Evolutionary conservation across 2,329 filamentous ascomycete genomes (phyloP).

Genomic region (Pseudogymnoascus sp.): DNA sequence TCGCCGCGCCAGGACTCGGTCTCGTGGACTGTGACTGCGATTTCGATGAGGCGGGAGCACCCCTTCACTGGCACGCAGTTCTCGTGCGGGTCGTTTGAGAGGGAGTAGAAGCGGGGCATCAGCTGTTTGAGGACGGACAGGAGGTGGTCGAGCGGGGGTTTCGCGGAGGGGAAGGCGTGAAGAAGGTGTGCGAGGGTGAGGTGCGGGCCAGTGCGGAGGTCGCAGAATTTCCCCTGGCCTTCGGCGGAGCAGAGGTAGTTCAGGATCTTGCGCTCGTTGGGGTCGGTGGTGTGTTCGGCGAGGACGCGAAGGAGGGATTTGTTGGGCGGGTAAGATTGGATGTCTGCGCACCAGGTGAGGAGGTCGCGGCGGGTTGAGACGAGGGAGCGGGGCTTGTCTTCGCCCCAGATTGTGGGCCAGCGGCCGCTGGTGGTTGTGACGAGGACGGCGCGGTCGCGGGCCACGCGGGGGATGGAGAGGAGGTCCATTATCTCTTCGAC

Average conservation of each 20-base stretch:
- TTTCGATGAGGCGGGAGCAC: slow-evolving; percentile 77
- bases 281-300: slow-evolving; percentile 72
- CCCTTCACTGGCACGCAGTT: slow-evolving; percentile 24
- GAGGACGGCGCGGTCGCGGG: slow-evolving; percentile 75
- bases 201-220: slow-evolving; percentile 83
- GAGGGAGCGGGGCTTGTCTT: slow-evolving; percentile 77
- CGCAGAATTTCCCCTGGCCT: slow-evolving; percentile 87
- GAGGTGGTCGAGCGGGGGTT: slow-evolving; percentile 76
- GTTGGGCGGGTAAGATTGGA: slow-evolving; percentile 85
- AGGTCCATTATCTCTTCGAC: slow-evolving; percentile 81
- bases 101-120: slow-evolving; percentile 97
- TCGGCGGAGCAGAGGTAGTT: slow-evolving; percentile 80
- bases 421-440: slow-evolving; percentile 73
- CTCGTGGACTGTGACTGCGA: slow-evolving; percentile 95
- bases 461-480: slow-evolving; percentile 69
- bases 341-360: slow-evolving; percentile 91
- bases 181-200: slow-evolving; percentile 80
- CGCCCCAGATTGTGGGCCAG: slow-evolving; percentile 98
- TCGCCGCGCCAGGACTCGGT: slow-evolving; percentile 68
- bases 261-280: slow-evolving; percentile 82
- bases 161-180: slow-evolving; percentile 82
- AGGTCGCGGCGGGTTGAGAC: slow-evolving; percentile 83
- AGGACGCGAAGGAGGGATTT: slow-evolving; percentile 79
- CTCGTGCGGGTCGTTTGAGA: slow-evolving; percentile 90
- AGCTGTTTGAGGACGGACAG: slow-evolving; percentile 74